Conservation (phyloP, 2,329 filamentous ascomycete species). For the Phaeosphaeriaceae sp. region DNA sequence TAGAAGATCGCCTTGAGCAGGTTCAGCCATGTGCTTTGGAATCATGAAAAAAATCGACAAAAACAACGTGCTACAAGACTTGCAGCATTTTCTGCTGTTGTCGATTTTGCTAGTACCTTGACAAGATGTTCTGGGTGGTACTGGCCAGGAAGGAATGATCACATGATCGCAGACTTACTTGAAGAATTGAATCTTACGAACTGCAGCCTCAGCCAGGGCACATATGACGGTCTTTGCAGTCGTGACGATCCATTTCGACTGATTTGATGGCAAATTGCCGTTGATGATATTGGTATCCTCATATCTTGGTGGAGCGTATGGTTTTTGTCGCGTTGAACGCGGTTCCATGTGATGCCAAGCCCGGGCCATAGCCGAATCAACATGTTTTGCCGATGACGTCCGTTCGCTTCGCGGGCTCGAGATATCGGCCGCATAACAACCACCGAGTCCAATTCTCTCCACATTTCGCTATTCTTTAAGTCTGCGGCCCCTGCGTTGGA, state of each 20-base stretch:
- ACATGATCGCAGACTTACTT: constrained; percentile 43
- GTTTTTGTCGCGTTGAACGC: constrained; percentile 19
- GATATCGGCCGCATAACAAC: constrained; percentile 32
- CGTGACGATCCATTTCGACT: constrained; percentile 8
- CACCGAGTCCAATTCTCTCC: constrained; percentile 17
- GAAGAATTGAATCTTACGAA: constrained; percentile 39
- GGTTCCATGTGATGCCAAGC: constrained; percentile 34
- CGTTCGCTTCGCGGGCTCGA: constrained; percentile 9
- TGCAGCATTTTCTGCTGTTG: background rate
- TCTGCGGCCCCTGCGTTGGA: constrained; percentile 9
- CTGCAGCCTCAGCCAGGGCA: constrained; percentile 20
- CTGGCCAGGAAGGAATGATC: constrained; percentile 14
- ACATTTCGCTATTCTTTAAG: constrained; percentile 15
- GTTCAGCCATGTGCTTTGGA: background rate
- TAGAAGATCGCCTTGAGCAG: constrained; percentile 14
- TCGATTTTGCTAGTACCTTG: background rate
- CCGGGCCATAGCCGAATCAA: constrained; percentile 18
- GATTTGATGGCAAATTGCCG: constrained; percentile 32
- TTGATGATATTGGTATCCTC: constrained; percentile 30
- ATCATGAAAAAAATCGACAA: background rate
- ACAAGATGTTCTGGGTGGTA: background rate
- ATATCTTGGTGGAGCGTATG: constrained; percentile 16
- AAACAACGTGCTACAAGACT: background rate
- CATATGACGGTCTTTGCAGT: constrained; percentile 12
- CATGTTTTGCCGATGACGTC: constrained; percentile 38